Evolutionary conservation across 495 filamentous ascomycete genomes (phyloP).

Genomic region (Penicillium flavigenum): DNA sequence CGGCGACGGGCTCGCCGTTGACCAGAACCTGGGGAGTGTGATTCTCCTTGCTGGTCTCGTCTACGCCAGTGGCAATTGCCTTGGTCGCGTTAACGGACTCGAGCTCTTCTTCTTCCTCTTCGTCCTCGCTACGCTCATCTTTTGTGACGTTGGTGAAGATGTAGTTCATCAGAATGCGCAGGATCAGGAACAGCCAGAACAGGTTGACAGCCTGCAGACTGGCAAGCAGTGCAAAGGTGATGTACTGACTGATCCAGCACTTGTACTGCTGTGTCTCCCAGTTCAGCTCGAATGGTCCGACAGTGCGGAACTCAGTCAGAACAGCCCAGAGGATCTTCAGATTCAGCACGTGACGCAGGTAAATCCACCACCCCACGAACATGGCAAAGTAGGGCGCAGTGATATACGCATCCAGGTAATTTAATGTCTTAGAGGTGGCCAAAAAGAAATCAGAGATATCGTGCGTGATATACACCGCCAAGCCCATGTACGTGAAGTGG

Average conservation of each 20-base stretch:
- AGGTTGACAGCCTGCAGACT: constrained; percentile 78
- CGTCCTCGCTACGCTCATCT: constrained; percentile 63
- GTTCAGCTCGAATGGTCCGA: constrained; percentile 84
- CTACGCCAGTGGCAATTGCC: constrained; percentile 34
- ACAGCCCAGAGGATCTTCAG: constrained; percentile 81
- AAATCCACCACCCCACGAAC: constrained; percentile 86
- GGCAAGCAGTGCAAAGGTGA: constrained; percentile 69
- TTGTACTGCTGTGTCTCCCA: constrained; percentile 86
- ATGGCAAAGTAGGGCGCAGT: constrained; percentile 78
- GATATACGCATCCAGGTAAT: constrained; percentile 80
- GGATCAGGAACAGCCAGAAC: constrained; percentile 84
- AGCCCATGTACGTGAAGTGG: constrained; percentile 97
- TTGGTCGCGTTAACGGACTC: constrained; percentile 22
- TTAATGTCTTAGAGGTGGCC: constrained; percentile 90
- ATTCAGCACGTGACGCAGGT: constrained; percentile 90
- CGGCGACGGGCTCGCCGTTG: constrained; percentile 40
- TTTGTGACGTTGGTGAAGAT: constrained; percentile 49
- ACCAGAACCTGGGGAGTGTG: constrained; percentile 38
- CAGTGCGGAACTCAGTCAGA: constrained; percentile 81
- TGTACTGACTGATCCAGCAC: constrained; percentile 70
- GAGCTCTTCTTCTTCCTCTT: constrained; percentile 51
- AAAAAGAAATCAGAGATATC: constrained; percentile 97
- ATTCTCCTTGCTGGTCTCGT: constrained; percentile 36
- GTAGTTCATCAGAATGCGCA: constrained; percentile 66
- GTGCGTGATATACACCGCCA: constrained; percentile 95